Conservation (phyloP, 2,329 filamentous ascomycete species). For the Pyrenochaeta sp. region DNA sequence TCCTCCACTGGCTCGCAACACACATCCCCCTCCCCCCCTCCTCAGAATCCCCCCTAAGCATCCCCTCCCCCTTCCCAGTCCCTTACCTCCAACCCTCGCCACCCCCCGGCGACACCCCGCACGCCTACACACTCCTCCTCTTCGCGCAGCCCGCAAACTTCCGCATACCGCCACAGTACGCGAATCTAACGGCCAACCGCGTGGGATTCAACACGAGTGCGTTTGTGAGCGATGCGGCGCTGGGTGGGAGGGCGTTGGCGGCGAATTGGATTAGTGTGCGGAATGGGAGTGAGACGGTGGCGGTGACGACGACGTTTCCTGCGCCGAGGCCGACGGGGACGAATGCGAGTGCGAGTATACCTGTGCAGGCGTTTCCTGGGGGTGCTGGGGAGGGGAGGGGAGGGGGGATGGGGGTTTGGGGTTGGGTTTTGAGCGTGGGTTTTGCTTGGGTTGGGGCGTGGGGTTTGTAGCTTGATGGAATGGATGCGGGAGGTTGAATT, state of each 20-base stretch:
- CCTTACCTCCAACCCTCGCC: slow-evolving; percentile 39
- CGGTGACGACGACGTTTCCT: slow-evolving; percentile 27
- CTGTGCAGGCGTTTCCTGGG: slow-evolving; percentile 19
- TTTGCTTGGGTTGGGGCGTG: slow-evolving; percentile 31
- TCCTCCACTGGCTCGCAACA: slow-evolving; percentile 44
- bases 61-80: slow-evolving; percentile 23
- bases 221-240: slow-evolving; percentile 45
- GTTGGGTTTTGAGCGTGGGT: slow-evolving; percentile 19
- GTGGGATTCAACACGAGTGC: slow-evolving; percentile 46
- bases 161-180: slow-evolving; percentile 37
- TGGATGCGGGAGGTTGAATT: too few relatives aligned
- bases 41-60: slow-evolving; percentile 8
- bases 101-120: slow-evolving; percentile 39
- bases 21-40: slow-evolving; percentile 28
- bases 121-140: slow-evolving; percentile 41
- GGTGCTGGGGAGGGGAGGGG: slow-evolving; percentile 18
- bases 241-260: slow-evolving; percentile 39
- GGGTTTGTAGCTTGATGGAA: background rate
- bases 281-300: slow-evolving; percentile 30
- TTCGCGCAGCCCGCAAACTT: slow-evolving; percentile 41
- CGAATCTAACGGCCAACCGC: slow-evolving; percentile 35
- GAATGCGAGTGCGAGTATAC: background rate
- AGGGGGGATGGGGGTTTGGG: slow-evolving; percentile 16
- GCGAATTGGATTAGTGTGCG: slow-evolving; percentile 52
- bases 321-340: slow-evolving; percentile 28